Conservation (phyloP, 2,329 filamentous ascomycete species). For the Rhytidhysteron rufulum region DNA sequence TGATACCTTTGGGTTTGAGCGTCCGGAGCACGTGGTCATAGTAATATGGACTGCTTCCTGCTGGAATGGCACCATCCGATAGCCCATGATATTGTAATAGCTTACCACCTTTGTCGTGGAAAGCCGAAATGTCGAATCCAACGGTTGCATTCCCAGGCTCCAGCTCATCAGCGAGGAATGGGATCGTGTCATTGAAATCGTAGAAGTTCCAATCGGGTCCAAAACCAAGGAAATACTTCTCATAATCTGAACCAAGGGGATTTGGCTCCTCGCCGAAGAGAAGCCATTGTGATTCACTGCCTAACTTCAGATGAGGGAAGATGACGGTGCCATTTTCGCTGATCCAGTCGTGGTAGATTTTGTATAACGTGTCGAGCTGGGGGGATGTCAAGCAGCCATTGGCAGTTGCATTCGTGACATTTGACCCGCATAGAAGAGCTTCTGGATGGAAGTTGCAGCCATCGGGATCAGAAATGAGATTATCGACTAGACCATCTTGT, state of each 20-base stretch:
- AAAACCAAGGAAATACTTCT: conserved; percentile 41
- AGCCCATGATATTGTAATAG: conserved; percentile 44
- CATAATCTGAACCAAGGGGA: conserved; percentile 35
- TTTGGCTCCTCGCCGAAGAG: conserved; percentile 36
- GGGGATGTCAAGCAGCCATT: conserved; percentile 41
- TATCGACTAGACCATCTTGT: conserved; percentile 47
- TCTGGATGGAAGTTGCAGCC: conserved; percentile 42
- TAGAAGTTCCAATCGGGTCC: conserved; percentile 37
- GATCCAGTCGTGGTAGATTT: conserved; percentile 41
- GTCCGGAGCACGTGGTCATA: conserved; percentile 43
- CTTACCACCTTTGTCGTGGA: conserved; percentile 41
- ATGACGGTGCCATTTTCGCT: conserved; percentile 40
- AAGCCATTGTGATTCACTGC: conserved; percentile 35
- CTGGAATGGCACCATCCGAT: conserved; percentile 45
- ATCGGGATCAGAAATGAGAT: conserved; percentile 44
- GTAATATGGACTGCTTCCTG: conserved; percentile 50
- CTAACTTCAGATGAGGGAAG: conserved; percentile 37
- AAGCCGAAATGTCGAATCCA: conserved; percentile 46
- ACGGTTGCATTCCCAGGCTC: conserved; percentile 51
- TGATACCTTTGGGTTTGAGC: conserved; percentile 29
- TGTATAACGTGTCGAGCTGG: conserved; percentile 41
- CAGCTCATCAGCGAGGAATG: conserved; percentile 35
- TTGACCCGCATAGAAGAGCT: conserved; percentile 33
- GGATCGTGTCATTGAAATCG: conserved; percentile 37
- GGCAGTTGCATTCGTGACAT: conserved; percentile 27